These are phyloP conservation scores for Diversispora epigaea DNA, from an alignment of 192 early-diverging fungal species.

Conservation along the genomic window DNA sequence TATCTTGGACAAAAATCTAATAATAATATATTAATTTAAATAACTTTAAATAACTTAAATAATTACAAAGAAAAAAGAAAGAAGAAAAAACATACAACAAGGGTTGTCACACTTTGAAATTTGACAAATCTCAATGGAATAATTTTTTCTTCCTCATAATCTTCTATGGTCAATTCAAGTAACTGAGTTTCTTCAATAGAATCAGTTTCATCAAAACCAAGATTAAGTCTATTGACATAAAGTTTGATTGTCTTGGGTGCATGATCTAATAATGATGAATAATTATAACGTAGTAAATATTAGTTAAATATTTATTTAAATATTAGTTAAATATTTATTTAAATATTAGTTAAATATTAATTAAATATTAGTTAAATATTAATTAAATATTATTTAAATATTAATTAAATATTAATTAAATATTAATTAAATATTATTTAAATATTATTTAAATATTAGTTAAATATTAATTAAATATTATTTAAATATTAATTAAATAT, in stretches of 20 bases:
- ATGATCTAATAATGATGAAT: slow-evolving; percentile 44
- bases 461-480: too few species aligned
- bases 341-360: background rate
- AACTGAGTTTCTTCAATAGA: slow-evolving; percentile 71
- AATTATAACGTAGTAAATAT: background rate
- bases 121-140: slow-evolving; percentile 89
- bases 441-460: too few species aligned
- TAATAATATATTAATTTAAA: background rate
- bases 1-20: slow-evolving; percentile 79
- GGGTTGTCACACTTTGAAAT: slow-evolving; percentile 83
- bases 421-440: background rate
- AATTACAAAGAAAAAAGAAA: background rate
- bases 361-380: too few species aligned
- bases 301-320: too few species aligned
- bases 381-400: too few species aligned
- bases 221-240: slow-evolving; percentile 76
- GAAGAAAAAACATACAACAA: slow-evolving; percentile 55
- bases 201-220: slow-evolving; percentile 90
- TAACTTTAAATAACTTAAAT: background rate
- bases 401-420: too few species aligned
- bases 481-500: background rate
- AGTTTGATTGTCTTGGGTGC: slow-evolving; percentile 88
- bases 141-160: slow-evolving; percentile 66
- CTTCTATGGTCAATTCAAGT: slow-evolving; percentile 67
- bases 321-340: background rate